phyloP scores from a whole-genome alignment of 192 early-diverging fungal genomes.

The Coemansia sp. region DNA sequence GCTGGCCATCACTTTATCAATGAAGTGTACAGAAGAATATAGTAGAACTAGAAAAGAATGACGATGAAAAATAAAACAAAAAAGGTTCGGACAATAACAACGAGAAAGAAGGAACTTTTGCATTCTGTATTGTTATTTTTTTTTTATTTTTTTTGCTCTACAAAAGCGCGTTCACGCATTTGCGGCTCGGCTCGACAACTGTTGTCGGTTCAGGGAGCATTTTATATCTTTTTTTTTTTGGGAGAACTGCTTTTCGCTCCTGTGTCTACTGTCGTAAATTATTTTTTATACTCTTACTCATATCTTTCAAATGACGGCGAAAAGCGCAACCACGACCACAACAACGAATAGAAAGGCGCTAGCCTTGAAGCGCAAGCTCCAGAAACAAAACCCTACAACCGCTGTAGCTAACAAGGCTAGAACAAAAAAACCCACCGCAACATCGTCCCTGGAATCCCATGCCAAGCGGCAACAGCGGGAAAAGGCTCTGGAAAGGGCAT shows the following conservation, averaged over 20 bases:
- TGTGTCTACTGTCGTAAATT: not conserved
- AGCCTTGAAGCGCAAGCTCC: constrained; percentile 33
- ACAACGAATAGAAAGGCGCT: not conserved
- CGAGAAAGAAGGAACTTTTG: not conserved
- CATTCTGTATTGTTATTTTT: not conserved
- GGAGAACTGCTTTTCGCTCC: too few species aligned
- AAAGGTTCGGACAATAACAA: not conserved
- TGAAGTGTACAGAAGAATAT: not conserved
- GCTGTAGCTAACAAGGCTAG: not conserved
- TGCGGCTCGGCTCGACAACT: too few species aligned
- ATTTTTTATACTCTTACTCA: not conserved
- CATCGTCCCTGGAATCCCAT: not conserved
- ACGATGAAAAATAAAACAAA: constrained; percentile 1
- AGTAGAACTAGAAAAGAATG: not conserved
- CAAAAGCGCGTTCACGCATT: not conserved
- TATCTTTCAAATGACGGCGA: not conserved
- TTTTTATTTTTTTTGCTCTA: not conserved
- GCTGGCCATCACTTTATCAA: not conserved
- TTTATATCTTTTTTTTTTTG: too few species aligned
- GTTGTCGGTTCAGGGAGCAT: too few species aligned
- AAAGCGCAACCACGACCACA: not conserved
- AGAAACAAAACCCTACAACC: not conserved
- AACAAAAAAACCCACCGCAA: not conserved
- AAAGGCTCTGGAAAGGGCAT: constrained; percentile 14
- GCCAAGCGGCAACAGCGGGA: constrained; percentile 13